Conservation (phyloP, 345 rosid genomes). For the Lenwebbia sp. region DNA sequence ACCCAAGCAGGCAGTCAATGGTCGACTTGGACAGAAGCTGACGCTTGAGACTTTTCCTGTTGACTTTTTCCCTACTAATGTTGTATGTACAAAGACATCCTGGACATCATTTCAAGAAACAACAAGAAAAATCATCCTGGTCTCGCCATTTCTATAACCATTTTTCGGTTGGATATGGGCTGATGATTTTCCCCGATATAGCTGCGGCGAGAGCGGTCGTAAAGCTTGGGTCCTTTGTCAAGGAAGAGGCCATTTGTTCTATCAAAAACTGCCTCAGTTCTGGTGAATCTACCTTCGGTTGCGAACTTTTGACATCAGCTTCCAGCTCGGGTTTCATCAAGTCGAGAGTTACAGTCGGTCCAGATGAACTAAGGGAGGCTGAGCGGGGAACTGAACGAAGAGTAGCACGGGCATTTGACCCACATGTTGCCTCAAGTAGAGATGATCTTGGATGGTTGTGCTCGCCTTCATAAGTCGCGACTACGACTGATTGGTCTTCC, state of each 20-base stretch:
- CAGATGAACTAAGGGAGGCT: conserved; percentile 19
- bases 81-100: background rate
- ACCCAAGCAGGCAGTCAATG: background rate
- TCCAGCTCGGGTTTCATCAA: conserved; percentile 27
- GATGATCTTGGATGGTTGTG: conserved; percentile 83
- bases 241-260: conserved; percentile 83
- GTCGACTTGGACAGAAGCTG: background rate
- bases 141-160: background rate
- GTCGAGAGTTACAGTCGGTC: conserved; percentile 28
- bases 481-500: conserved; percentile 71
- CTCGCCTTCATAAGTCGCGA: conserved; percentile 97
- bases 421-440: conserved; percentile 37
- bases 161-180: conserved; percentile 12
- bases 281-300: conserved; percentile 24
- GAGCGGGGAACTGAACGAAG: conserved; percentile 23
- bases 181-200: conserved; percentile 53
- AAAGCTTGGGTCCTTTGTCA: conserved; percentile 80
- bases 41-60: background rate
- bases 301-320: background rate
- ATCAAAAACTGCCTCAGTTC: conserved; percentile 52
- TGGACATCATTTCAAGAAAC: background rate
- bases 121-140: background rate
- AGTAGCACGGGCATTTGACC: conserved; percentile 21
- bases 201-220: conserved; percentile 88
- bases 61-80: background rate